Percentiles rank a stretch among this genome's conserved stretches.
Conservation (phyloP, 352 stramenopile genomes). For the Pythium insidiosum region DNA sequence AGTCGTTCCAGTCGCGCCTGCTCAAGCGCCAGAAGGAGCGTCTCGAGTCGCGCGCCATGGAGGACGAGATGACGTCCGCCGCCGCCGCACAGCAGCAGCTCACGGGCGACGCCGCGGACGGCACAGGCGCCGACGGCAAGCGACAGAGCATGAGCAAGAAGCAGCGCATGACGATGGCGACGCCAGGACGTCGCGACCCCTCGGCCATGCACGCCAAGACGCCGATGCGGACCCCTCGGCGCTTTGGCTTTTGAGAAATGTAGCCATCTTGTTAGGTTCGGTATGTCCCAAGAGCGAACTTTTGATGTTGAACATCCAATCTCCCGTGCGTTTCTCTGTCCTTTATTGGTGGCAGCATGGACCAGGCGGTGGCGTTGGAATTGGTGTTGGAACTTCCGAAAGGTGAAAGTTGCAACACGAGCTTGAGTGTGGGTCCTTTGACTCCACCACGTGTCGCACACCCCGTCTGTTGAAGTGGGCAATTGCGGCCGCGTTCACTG, state of each 20-base stretch:
- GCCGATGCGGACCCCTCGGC: slow-evolving; percentile 45
- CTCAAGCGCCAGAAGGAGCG: slow-evolving; percentile 85
- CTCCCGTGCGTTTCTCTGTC: too few species aligned
- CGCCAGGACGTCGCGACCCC: slow-evolving; percentile 30
- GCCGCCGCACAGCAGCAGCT: slow-evolving; percentile 15
- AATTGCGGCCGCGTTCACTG: too few species aligned
- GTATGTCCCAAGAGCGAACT: too few species aligned
- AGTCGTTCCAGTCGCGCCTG: slow-evolving; percentile 92
- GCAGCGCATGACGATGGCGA: slow-evolving; percentile 54
- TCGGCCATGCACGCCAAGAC: slow-evolving; percentile 25
- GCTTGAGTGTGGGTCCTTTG: too few species aligned
- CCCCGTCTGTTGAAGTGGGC: slow-evolving; percentile 8
- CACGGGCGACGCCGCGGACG: slow-evolving; percentile 4
- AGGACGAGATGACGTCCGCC: slow-evolving; percentile 82
- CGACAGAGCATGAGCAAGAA: slow-evolving; percentile 35
- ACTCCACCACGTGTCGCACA: slow-evolving; percentile 5
- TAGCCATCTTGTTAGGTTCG: slow-evolving; percentile 6
- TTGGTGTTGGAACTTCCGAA: too few species aligned
- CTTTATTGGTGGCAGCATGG: too few species aligned
- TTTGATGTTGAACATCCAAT: too few species aligned
- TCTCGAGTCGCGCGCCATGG: slow-evolving; percentile 66
- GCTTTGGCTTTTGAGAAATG: slow-evolving; percentile 55
- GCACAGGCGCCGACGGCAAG: slow-evolving; percentile 3
- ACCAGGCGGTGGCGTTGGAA: too few species aligned
- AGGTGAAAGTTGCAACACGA: too few species aligned